These are phyloP conservation scores for Kodamaea hsintzibuensis DNA, from an alignment of 805 yeast genomes.

Conservation along the genomic window DNA sequence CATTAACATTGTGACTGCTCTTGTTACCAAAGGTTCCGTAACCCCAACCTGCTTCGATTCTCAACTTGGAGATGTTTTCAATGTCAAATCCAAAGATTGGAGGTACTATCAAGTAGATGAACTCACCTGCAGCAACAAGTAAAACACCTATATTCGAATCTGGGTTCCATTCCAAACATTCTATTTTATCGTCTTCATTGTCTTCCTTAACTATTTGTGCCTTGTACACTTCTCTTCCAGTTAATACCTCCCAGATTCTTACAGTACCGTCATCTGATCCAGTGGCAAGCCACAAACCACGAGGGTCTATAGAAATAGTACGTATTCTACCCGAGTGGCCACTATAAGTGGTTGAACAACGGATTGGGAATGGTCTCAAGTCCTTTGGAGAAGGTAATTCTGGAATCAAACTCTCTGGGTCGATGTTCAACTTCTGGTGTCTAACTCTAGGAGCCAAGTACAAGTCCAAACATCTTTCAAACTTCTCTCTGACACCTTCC, in stretches of 20 bases:
- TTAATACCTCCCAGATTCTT: constrained; percentile 92
- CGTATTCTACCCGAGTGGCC: constrained; percentile 88
- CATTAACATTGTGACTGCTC: constrained; percentile 41
- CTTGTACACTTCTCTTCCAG: constrained; percentile 90
- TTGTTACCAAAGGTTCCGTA: constrained; percentile 64
- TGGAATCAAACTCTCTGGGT: constrained; percentile 94
- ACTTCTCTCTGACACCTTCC: constrained; percentile 82
- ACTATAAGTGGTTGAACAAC: constrained; percentile 75
- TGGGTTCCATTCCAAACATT: constrained; percentile 89
- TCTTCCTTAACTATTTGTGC: constrained; percentile 52
- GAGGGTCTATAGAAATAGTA: constrained; percentile 79
- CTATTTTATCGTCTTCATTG: constrained; percentile 72
- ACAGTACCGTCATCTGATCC: constrained; percentile 97
- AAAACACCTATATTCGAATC: constrained; percentile 69
- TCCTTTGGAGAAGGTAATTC: constrained; percentile 97
- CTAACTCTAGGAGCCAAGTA: constrained; percentile 96
- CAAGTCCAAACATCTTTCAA: constrained; percentile 90
- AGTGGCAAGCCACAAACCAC: constrained; percentile 94
- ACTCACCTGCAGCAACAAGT: constrained; percentile 83
- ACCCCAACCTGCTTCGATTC: constrained; percentile 91
- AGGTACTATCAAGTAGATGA: constrained; percentile 77
- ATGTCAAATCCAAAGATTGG: constrained; percentile 87
- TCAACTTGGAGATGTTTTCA: constrained; percentile 76
- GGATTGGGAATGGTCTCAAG: constrained; percentile 93
- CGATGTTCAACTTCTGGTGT: constrained; percentile 85